Conservation (phyloP, 257 asterid species). For the Datura wrightii region DNA sequence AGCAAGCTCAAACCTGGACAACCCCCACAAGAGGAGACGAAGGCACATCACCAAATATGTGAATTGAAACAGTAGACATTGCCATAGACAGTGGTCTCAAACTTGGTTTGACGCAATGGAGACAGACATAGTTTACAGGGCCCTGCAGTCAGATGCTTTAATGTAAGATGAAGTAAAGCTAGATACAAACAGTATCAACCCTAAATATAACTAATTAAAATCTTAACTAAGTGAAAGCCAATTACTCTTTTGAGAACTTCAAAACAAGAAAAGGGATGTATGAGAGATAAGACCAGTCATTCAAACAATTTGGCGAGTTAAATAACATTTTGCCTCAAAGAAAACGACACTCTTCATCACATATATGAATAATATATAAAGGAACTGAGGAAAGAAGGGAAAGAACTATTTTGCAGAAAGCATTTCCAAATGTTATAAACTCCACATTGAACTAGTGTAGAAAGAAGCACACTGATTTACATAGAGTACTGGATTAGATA, state of each 20-base stretch:
- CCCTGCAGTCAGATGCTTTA: constrained; percentile 57
- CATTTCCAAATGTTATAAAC: background rate
- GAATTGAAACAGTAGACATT: constrained; percentile 82
- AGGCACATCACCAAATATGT: constrained; percentile 92
- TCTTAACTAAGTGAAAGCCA: constrained; percentile 17
- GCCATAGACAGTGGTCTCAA: constrained; percentile 91
- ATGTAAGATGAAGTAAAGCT: constrained; percentile 12
- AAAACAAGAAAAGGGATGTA: background rate
- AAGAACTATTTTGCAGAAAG: background rate
- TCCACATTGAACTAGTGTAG: background rate
- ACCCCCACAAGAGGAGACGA: constrained; percentile 96
- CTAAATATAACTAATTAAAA: background rate
- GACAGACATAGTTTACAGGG: constrained; percentile 89
- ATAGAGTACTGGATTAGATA: constrained; percentile 34
- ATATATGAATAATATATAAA: background rate
- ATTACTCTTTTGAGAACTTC: constrained; percentile 18
- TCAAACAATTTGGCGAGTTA: background rate
- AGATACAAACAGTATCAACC: background rate
- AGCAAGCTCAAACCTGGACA: constrained; percentile 67
- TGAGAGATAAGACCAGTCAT: constrained; percentile 7
- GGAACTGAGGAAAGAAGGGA: background rate
- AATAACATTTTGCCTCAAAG: background rate
- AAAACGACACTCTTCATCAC: background rate
- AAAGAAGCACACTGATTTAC: constrained; percentile 17
- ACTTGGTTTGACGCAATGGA: constrained; percentile 90